Conservation (phyloP, 306 rosid species). For the Datisca glomerata region DNA sequence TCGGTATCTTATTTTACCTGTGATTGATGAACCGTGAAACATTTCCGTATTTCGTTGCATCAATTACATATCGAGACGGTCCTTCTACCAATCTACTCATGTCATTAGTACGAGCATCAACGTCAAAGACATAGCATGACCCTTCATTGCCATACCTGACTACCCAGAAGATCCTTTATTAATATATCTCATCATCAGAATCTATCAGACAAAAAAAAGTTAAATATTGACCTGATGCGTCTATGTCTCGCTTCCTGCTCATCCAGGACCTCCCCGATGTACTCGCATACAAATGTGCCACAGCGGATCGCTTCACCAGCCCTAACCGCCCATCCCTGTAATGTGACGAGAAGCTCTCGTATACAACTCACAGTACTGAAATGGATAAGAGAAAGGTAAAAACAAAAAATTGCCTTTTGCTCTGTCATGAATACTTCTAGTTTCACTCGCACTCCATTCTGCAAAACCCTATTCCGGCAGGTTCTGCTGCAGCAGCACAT, state of each 20-base stretch:
- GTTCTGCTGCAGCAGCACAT: slow-evolving; percentile 70
- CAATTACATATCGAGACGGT: slow-evolving; percentile 45
- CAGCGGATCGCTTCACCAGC: slow-evolving; percentile 81
- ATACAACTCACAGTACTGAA: background rate
- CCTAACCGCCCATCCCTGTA: slow-evolving; percentile 91
- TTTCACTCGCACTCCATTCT: slow-evolving; percentile 84
- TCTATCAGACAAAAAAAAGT: background rate
- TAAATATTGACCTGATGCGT: slow-evolving; percentile 45
- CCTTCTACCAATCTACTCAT: slow-evolving; percentile 83
- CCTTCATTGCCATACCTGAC: slow-evolving; percentile 48
- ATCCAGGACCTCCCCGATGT: slow-evolving; percentile 77
- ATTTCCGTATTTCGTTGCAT: slow-evolving; percentile 69
- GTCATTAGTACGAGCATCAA: slow-evolving; percentile 66
- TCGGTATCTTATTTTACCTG: slow-evolving; percentile 44
- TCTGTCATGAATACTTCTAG: slow-evolving; percentile 81
- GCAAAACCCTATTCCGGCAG: slow-evolving; percentile 87
- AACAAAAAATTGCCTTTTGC: slow-evolving; percentile 45
- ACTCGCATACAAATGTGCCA: slow-evolving; percentile 91
- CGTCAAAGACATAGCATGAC: slow-evolving; percentile 42
- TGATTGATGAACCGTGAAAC: slow-evolving; percentile 95
- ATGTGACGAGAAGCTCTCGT: slow-evolving; percentile 8
- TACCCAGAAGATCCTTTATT: slow-evolving; percentile 19
- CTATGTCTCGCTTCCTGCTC: slow-evolving; percentile 57
- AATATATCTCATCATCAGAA: background rate
- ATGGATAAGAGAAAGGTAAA: background rate